Conservation (phyloP, 2,329 filamentous ascomycete species). For the Neofusicoccum kwambonambiense region DNA sequence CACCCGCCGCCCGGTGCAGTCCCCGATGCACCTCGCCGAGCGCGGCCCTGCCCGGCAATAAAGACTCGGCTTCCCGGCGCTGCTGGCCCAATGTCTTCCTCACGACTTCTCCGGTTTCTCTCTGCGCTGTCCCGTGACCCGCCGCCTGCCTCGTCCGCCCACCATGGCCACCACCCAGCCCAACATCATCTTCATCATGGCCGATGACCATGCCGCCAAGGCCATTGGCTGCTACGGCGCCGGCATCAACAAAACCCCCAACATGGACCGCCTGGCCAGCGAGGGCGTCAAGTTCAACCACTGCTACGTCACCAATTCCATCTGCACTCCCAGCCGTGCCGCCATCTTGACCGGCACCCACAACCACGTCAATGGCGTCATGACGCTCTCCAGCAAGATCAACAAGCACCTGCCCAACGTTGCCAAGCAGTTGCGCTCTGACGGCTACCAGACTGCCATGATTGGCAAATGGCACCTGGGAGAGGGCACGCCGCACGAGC, state of each 20-base stretch:
- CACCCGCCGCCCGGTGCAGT: no score
- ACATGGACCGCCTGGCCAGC: conserved; percentile 50
- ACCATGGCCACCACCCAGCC: conserved; percentile 17
- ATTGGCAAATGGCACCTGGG: conserved; percentile 57
- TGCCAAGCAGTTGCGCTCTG: conserved; percentile 49
- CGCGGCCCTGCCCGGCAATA: not conserved
- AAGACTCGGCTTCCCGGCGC: not conserved
- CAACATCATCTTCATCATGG: conserved; percentile 55
- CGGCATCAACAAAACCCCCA: conserved; percentile 53
- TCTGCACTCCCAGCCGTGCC: conserved; percentile 54
- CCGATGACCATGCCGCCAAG: conserved; percentile 55
- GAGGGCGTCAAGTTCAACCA: conserved; percentile 55
- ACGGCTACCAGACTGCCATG: conserved; percentile 54
- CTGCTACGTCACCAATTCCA: conserved; percentile 56
- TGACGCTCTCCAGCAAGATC: conserved; percentile 51
- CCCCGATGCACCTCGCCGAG: no score
- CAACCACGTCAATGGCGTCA: conserved; percentile 55
- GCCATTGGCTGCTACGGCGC: conserved; percentile 51
- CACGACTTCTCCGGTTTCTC: not conserved
- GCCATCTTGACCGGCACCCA: conserved; percentile 52
- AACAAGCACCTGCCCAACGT: conserved; percentile 53
- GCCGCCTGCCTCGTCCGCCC: not conserved
- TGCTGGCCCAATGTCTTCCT: not conserved
- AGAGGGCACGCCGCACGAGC: conserved; percentile 47
- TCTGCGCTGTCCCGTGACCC: not conserved